Evolutionary conservation across 2,329 filamentous ascomycete genomes (phyloP).

Genomic region (Fusarium nygamai): DNA sequence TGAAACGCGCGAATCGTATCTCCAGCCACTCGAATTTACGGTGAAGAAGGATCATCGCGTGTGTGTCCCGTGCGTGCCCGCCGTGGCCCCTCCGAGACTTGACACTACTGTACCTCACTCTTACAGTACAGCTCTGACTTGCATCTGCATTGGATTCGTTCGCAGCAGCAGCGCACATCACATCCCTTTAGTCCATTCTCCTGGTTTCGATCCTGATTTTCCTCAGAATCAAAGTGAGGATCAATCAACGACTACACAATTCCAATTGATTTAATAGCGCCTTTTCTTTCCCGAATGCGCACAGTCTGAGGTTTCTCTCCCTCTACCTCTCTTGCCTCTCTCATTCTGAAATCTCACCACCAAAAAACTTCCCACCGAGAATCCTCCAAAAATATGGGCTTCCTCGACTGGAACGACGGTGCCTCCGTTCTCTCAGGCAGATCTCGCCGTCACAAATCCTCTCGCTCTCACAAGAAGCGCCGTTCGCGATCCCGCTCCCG

Average conservation of each 20-base stretch:
- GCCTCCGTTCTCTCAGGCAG: conserved; percentile 46
- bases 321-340: neutral
- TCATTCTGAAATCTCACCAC: neutral
- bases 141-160: conserved; percentile 33
- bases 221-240: neutral
- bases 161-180: conserved; percentile 7
- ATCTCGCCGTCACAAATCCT: conserved; percentile 43
- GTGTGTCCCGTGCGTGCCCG: neutral
- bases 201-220: conserved; percentile 6
- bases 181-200: neutral
- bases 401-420: conserved; percentile 49
- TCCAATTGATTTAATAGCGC: conserved; percentile 2
- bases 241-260: neutral
- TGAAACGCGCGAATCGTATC: conserved; percentile 11
- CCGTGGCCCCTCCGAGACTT: neutral
- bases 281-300: conserved; percentile 5
- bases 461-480: conserved; percentile 48
- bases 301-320: neutral
- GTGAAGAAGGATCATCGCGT: conserved; percentile 6
- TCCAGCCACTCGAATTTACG: conserved; percentile 22
- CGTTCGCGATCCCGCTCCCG: conserved; percentile 53
- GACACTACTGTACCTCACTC: conserved; percentile 6
- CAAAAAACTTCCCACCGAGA: neutral
- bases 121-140: conserved; percentile 30
- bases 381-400: conserved; percentile 41